phyloP scores from a whole-genome alignment of 805 yeast species.

The Blastobotrys robertii region DNA sequence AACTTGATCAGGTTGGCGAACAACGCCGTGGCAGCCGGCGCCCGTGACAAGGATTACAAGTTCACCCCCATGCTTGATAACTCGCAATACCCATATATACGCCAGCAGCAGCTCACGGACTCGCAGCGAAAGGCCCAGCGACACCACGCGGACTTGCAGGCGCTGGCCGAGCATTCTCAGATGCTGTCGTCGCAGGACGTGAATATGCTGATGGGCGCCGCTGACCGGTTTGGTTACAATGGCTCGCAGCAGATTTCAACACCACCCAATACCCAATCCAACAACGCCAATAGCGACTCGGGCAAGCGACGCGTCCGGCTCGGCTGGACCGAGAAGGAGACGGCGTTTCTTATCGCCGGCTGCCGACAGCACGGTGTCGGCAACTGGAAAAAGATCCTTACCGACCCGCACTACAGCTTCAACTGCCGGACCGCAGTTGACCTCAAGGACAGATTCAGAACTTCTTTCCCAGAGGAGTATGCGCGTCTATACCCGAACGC shows the following conservation, averaged over 20 bases:
- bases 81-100: slow-evolving; percentile 2
- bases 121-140: slow-evolving; percentile 3
- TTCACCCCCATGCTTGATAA: no score
- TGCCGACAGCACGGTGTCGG: slow-evolving; percentile 36
- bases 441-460: slow-evolving; percentile 36
- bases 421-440: slow-evolving; percentile 38
- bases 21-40: no score
- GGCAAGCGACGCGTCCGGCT: slow-evolving; percentile 29
- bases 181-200: no score
- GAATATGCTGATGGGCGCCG: no score
- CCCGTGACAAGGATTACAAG: no score
- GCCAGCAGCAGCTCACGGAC: slow-evolving; percentile 8
- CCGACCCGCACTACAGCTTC: slow-evolving; percentile 31
- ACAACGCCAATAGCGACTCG: background rate
- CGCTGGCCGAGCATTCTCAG: slow-evolving; percentile 6
- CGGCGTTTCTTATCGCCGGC: slow-evolving; percentile 33
- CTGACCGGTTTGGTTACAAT: no score
- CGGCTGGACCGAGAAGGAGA: slow-evolving; percentile 36
- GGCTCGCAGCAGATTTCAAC: background rate
- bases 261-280: background rate
- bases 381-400: slow-evolving; percentile 38
- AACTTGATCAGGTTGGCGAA: no score
- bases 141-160: slow-evolving; percentile 1
- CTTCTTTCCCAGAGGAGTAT: slow-evolving; percentile 37
- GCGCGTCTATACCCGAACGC: slow-evolving; percentile 36